Base-by-base conservation (phyloP, 306 rosid species). In the Dryas octopetala region DNA sequence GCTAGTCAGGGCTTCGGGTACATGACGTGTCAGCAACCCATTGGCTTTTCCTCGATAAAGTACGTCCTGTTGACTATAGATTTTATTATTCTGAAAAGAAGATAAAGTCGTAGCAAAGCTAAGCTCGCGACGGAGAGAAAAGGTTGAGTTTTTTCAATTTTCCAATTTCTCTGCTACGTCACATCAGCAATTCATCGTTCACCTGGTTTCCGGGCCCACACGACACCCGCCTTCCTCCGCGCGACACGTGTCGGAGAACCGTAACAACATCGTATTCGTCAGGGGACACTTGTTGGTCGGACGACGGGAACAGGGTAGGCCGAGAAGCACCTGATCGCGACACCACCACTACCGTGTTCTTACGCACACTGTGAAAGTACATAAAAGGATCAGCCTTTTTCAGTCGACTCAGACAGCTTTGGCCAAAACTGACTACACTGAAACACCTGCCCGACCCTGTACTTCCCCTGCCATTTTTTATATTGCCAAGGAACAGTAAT, bases 381-480 rank as follows among this genome's bases (percentile, higher is more conserved):
- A 28, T 2, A 73, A 62, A 51, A 13, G 61, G 28, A 26, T 3
- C 82, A 77, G 82, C 76, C 79, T 82, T 80, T 32, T 63, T 78
- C 79, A 59, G 82, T 28, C 63, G 47, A 4, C 9, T 16, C 53
- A 66, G 40, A 66, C 52, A 76, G 80, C 74, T 23, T 49, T 47
- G 62, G 75, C 69, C 61, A 57, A 69, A 69, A 47, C 71, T 61
- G 81, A 77, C 71, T 23, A 61, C 70, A 62, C 81, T 79, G 70
- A 73, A 74, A 28, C 71, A 70, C 73, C 78, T 74, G 71, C 14
- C 61, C 45, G 13, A 44, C 78, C 62, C 46, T 79, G 79, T 79
- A 74, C 83, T 73, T 59, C 12, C 48, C 48, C 6, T 61, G 19
- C 46, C 19, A 6, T 0, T 12, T 61, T 32, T 61, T 5, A 28